phyloP scores from a whole-genome alignment of 2,329 filamentous ascomycete species.

The Clarireedia paspali region DNA sequence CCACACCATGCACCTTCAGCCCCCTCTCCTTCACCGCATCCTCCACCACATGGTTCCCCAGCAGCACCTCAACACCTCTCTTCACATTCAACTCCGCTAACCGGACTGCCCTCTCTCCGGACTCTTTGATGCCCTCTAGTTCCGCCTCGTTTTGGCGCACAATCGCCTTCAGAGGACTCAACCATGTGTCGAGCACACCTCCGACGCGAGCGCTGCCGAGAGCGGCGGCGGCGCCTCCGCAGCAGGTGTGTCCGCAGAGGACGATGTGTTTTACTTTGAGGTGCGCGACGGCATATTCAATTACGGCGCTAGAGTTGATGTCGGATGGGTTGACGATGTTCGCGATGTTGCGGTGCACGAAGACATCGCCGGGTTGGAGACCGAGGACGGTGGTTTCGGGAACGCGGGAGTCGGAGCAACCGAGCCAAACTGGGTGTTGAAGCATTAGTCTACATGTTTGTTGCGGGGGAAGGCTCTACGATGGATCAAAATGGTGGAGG shows the following conservation, averaged over 20 bases:
- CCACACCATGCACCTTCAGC: slow-evolving; percentile 66
- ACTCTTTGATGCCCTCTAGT: slow-evolving; percentile 46
- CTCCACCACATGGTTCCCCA: slow-evolving; percentile 60
- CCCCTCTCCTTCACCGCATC: slow-evolving; percentile 64
- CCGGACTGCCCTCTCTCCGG: slow-evolving; percentile 46
- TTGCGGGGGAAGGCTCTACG: too few relatives aligned
- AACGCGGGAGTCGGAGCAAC: slow-evolving; percentile 78
- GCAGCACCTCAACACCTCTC: slow-evolving; percentile 57
- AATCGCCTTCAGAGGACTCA: slow-evolving; percentile 42
- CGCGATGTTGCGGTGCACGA: slow-evolving; percentile 86
- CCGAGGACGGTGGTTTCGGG: slow-evolving; percentile 77
- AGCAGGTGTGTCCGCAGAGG: slow-evolving; percentile 61
- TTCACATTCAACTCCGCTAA: slow-evolving; percentile 74
- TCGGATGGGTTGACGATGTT: slow-evolving; percentile 73
- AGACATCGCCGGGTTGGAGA: slow-evolving; percentile 74
- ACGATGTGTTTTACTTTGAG: slow-evolving; percentile 66
- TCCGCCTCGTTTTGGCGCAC: slow-evolving; percentile 43
- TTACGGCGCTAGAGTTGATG: slow-evolving; percentile 65
- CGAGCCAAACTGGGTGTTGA: slow-evolving; percentile 60
- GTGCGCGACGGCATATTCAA: slow-evolving; percentile 70
- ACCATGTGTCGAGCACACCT: slow-evolving; percentile 48
- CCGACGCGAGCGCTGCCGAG: slow-evolving; percentile 40
- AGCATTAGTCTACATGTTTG: too few relatives aligned
- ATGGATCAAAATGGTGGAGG: background rate
- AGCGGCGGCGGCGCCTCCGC: slow-evolving; percentile 59